Conservation (phyloP, 306 rosid species). For the Prunus mira region DNA sequence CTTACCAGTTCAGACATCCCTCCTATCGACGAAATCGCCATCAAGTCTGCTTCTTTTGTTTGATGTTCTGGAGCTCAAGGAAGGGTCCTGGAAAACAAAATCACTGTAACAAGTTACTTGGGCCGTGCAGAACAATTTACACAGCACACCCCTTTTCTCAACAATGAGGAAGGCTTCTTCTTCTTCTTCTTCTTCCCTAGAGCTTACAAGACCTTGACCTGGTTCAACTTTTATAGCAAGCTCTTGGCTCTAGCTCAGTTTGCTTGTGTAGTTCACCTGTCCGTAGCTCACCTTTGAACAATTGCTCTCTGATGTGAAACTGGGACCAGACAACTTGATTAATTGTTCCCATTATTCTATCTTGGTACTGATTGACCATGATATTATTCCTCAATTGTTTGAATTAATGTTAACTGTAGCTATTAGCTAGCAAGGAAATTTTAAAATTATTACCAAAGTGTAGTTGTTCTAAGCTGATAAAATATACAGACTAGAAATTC, state of each 20-base stretch:
- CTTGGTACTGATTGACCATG: background rate
- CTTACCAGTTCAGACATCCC: conserved; percentile 65
- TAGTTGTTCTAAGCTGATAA: conserved; percentile 47
- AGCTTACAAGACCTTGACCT: conserved; percentile 14
- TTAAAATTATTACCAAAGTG: background rate
- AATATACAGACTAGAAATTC: conserved; percentile 33
- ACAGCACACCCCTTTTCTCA: background rate
- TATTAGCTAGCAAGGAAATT: background rate
- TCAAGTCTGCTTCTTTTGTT: conserved; percentile 22
- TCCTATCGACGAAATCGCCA: conserved; percentile 61
- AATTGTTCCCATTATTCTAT: background rate
- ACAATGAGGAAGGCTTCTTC: conserved; percentile 17
- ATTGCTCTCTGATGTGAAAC: conserved; percentile 42
- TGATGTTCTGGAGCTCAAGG: conserved; percentile 18
- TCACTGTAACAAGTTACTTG: conserved; percentile 12
- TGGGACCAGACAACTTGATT: conserved; percentile 14
- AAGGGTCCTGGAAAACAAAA: conserved; percentile 22
- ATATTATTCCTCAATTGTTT: background rate
- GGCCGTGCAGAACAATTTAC: background rate
- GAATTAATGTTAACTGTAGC: background rate
- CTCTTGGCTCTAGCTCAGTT: conserved; percentile 9
- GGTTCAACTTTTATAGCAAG: conserved; percentile 30
- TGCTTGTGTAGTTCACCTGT: conserved; percentile 14
- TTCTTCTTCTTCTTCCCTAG: conserved; percentile 11
- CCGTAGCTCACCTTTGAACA: conserved; percentile 30